Percentiles rank a stretch among this genome's conserved stretches.
Evolutionary conservation across 2,329 filamentous ascomycete species (phyloP).

Genomic region (Penicillium crustosum): DNA sequence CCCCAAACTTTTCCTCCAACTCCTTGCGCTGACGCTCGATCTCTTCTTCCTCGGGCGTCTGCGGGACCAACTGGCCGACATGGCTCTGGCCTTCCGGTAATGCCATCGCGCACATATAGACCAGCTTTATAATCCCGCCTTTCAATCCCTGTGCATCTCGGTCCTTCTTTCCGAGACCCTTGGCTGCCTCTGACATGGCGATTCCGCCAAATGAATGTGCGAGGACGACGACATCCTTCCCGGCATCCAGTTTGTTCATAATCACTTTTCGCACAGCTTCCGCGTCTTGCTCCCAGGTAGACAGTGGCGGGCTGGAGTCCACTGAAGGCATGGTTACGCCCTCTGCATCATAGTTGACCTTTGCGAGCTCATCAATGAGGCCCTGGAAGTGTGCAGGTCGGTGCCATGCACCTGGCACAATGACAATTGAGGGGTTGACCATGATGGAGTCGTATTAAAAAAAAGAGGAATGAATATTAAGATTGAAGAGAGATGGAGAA

Average conservation of each 20-base stretch:
- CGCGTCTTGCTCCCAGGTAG: constrained; percentile 31
- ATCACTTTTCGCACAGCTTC: constrained; percentile 25
- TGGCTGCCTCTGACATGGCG: constrained; percentile 31
- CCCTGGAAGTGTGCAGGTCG: constrained; percentile 27
- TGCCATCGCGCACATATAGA: constrained; percentile 33
- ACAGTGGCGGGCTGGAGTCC: constrained; percentile 26
- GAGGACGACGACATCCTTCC: constrained; percentile 32
- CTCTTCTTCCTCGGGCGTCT: constrained; percentile 28
- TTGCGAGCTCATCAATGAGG: constrained; percentile 21
- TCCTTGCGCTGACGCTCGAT: constrained; percentile 19
- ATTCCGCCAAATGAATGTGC: constrained; percentile 38
- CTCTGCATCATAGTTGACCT: constrained; percentile 22
- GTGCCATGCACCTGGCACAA: constrained; percentile 35
- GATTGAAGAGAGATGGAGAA: neutral
- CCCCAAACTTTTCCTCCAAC: constrained; percentile 15
- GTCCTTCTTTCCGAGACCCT: constrained; percentile 28
- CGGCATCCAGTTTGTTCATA: constrained; percentile 22
- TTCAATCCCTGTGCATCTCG: constrained; percentile 21
- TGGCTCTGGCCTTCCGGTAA: constrained; percentile 27
- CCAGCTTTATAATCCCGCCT: constrained; percentile 21
- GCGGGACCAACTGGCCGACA: constrained; percentile 23
- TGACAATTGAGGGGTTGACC: constrained; percentile 26
- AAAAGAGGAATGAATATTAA: too few relatives aligned
- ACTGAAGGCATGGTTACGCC: constrained; percentile 27
- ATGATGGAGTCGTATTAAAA: constrained; percentile 9